A percentile compares a stretch with the other conserved stretches of the same genome.
Conservation (phyloP, 2,329 filamentous ascomycete genomes). For the Epichloe aotearoae region DNA sequence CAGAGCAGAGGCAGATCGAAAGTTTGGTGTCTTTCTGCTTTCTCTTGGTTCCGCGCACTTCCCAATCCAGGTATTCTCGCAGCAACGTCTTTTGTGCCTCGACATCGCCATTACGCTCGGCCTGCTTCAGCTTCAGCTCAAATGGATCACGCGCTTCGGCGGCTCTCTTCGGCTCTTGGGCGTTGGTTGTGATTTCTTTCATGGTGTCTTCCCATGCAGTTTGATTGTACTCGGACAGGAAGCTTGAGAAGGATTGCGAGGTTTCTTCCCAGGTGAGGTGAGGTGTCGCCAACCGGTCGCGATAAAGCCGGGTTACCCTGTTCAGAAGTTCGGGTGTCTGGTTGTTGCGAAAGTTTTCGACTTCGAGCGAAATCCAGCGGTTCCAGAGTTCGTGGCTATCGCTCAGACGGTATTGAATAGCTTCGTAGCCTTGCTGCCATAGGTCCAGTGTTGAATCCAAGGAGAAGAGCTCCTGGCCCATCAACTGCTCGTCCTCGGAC, state of each 20-base stretch:
- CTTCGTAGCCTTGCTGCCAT: slow-evolving; percentile 59
- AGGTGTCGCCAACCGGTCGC: slow-evolving; percentile 56
- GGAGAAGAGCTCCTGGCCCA: slow-evolving; percentile 60
- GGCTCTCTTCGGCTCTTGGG: slow-evolving; percentile 52
- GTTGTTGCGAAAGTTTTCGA: slow-evolving; percentile 49
- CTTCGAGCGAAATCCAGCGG: slow-evolving; percentile 59
- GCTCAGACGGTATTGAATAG: slow-evolving; percentile 59
- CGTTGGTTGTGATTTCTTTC: slow-evolving; percentile 50
- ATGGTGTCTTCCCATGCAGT: slow-evolving; percentile 62
- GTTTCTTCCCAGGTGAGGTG: slow-evolving; percentile 66
- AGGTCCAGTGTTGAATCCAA: slow-evolving; percentile 52
- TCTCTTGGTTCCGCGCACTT: slow-evolving; percentile 47
- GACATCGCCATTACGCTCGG: slow-evolving; percentile 40
- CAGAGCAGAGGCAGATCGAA: slow-evolving; percentile 39
- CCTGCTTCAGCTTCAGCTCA: slow-evolving; percentile 52
- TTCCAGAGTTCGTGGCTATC: slow-evolving; percentile 74
- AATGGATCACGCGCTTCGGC: slow-evolving; percentile 47
- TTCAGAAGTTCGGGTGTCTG: slow-evolving; percentile 43
- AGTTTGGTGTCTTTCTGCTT: slow-evolving; percentile 33
- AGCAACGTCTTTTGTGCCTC: slow-evolving; percentile 39
- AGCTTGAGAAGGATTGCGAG: slow-evolving; percentile 59
- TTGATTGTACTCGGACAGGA: slow-evolving; percentile 58
- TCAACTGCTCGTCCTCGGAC: slow-evolving; percentile 53
- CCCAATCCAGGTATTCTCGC: slow-evolving; percentile 73
- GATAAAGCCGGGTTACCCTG: slow-evolving; percentile 55